These are phyloP conservation scores for Irpex rosettiformis DNA, from an alignment of 1,284 basidiomycete species.

Conservation along the genomic window DNA sequence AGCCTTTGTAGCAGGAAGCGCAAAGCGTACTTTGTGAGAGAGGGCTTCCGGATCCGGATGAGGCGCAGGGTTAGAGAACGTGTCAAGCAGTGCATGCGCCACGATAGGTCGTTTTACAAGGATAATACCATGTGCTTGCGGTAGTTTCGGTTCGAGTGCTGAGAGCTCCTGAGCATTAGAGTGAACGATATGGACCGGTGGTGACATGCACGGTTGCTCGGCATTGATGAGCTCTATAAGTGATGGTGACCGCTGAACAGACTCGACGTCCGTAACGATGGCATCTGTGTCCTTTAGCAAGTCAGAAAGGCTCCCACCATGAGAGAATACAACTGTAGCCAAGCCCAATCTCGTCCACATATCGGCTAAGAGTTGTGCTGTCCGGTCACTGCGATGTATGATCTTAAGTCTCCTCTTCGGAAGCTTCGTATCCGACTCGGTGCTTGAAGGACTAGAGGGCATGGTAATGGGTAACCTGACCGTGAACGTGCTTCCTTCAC, in stretches of 20 bases:
- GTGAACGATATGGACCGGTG: conserved; percentile 23
- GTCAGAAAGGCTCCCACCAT: conserved; percentile 12
- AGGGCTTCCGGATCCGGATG: conserved; percentile 16
- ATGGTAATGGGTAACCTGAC: conserved; percentile 24
- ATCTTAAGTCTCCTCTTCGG: conserved; percentile 22
- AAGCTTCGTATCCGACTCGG: neutral
- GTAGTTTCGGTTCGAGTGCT: conserved; percentile 21
- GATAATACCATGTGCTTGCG: conserved; percentile 21
- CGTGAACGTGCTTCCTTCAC: conserved; percentile 26
- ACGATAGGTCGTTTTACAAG: conserved; percentile 29
- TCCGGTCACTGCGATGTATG: conserved; percentile 21
- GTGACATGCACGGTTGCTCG: neutral
- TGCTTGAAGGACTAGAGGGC: conserved; percentile 14
- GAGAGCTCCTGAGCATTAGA: conserved; percentile 21
- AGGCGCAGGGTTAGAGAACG: conserved; percentile 21
- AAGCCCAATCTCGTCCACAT: conserved; percentile 23
- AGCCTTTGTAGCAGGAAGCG: conserved; percentile 20
- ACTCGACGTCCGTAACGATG: conserved; percentile 26
- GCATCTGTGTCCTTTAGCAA: conserved; percentile 21
- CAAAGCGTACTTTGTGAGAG: conserved; percentile 23
- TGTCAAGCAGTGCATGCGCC: conserved; percentile 21
- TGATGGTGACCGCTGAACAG: conserved; percentile 16
- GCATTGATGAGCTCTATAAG: conserved; percentile 20
- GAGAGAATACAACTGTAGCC: conserved; percentile 10
- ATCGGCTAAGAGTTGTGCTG: conserved; percentile 20